phyloP scores from a whole-genome alignment of 2,329 filamentous ascomycete genomes.

The Pseudogymnoascus pannorum region DNA sequence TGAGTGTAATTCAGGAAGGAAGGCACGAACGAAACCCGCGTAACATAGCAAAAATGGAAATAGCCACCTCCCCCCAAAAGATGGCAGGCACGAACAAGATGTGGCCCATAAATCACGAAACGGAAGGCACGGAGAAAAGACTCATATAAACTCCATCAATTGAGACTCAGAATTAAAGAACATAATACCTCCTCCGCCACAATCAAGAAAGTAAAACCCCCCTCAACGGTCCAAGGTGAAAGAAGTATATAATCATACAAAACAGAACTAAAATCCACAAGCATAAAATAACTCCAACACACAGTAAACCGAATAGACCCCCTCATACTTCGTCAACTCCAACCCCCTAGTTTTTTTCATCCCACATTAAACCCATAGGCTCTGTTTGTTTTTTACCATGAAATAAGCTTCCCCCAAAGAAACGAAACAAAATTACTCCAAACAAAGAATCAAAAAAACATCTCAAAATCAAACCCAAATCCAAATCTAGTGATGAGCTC shows the following conservation, averaged over 20 bases:
- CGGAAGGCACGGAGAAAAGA: background rate
- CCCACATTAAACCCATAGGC: background rate
- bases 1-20: background rate
- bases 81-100: no score
- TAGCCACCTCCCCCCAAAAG: no score
- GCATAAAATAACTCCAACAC: background rate
- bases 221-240: background rate
- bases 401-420: background rate
- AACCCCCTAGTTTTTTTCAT: background rate
- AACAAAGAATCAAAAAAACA: background rate
- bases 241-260: background rate
- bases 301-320: no score
- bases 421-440: background rate
- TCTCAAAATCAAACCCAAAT: background rate
- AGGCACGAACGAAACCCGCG: background rate
- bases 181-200: no score
- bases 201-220: background rate
- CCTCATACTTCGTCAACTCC: background rate
- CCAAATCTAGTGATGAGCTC: slow-evolving; percentile 6
- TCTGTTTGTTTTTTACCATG: no score
- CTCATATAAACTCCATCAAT: background rate
- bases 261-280: background rate
- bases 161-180: background rate
- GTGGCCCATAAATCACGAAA: no score
- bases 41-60: no score